Evolutionary conservation across 768 basidiomycete species (phyloP).

Genomic region (Mycena capillaripes): DNA sequence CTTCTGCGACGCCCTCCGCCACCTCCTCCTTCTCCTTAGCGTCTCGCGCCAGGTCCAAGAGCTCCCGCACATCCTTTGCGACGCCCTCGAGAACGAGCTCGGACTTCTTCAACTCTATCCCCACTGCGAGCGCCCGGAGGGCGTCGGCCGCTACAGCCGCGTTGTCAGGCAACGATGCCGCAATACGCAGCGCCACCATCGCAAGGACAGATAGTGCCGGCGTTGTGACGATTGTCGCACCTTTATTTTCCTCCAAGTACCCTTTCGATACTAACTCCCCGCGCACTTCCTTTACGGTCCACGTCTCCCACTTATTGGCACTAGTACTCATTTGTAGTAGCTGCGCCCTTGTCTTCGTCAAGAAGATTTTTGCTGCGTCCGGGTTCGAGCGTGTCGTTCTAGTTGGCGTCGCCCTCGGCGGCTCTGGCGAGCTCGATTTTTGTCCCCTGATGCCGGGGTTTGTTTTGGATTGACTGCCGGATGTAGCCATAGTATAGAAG

Average conservation of each 20-base stretch:
- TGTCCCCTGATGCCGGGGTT: no score
- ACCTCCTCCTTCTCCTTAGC: background rate
- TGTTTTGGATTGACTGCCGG: background rate
- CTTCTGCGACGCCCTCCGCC: background rate
- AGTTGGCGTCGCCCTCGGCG: background rate
- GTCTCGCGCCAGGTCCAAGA: background rate
- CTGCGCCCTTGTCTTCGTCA: background rate
- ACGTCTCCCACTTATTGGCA: background rate
- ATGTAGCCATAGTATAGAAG: background rate
- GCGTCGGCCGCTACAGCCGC: background rate
- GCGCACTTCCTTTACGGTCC: background rate
- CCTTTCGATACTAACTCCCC: background rate
- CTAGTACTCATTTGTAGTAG: background rate
- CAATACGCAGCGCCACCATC: background rate
- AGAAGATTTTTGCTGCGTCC: background rate
- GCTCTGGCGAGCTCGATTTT: background rate
- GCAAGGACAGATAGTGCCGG: background rate
- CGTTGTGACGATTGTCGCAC: background rate
- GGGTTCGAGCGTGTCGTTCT: background rate
- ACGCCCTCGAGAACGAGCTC: background rate
- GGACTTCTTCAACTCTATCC: background rate
- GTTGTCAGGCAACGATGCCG: background rate
- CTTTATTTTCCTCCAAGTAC: background rate
- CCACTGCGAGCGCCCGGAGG: background rate
- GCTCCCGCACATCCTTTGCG: background rate